Evolutionary conservation across 2,329 filamentous ascomycete species (phyloP).

Genomic region (Tympanopsis confertula): DNA sequence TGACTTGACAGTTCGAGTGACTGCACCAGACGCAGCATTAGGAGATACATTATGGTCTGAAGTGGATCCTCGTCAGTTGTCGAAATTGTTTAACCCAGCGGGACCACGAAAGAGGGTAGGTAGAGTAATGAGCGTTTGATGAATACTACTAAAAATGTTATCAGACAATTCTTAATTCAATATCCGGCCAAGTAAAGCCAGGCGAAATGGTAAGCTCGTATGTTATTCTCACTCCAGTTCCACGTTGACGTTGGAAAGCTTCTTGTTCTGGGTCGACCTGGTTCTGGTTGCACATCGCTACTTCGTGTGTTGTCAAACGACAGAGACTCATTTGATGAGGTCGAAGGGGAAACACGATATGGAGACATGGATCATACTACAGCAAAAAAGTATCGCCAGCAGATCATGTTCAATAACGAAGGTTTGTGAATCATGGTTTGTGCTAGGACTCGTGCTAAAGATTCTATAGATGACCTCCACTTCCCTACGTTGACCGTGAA

Average conservation of each 20-base stretch:
- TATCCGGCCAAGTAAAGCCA: conserved; percentile 24
- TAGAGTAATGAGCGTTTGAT: background rate
- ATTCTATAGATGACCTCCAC: conserved; percentile 28
- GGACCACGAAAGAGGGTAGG: conserved; percentile 15
- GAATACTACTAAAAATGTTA: background rate
- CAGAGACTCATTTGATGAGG: conserved; percentile 13
- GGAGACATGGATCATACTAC: conserved; percentile 12
- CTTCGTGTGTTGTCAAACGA: conserved; percentile 16
- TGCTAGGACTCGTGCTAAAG: conserved; percentile 15
- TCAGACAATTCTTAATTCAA: conserved; percentile 23
- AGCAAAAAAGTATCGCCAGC: conserved; percentile 12
- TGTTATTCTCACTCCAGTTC: background rate
- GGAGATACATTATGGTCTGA: conserved; percentile 19
- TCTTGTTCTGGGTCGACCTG: conserved; percentile 17
- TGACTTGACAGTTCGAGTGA: conserved; percentile 18
- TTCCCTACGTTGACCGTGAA: conserved; percentile 35
- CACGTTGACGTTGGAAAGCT: conserved; percentile 7
- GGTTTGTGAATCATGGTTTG: conserved; percentile 9
- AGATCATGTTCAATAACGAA: conserved; percentile 19
- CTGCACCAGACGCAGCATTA: conserved; percentile 19
- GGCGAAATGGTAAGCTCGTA: conserved; percentile 25
- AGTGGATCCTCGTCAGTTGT: conserved; percentile 15
- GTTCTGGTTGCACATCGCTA: conserved; percentile 17
- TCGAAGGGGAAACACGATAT: conserved; percentile 12
- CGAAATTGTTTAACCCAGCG: conserved; percentile 8